Evolutionary conservation across 106 monocot species (phyloP).

Genomic region (Chionographis japonica): DNA sequence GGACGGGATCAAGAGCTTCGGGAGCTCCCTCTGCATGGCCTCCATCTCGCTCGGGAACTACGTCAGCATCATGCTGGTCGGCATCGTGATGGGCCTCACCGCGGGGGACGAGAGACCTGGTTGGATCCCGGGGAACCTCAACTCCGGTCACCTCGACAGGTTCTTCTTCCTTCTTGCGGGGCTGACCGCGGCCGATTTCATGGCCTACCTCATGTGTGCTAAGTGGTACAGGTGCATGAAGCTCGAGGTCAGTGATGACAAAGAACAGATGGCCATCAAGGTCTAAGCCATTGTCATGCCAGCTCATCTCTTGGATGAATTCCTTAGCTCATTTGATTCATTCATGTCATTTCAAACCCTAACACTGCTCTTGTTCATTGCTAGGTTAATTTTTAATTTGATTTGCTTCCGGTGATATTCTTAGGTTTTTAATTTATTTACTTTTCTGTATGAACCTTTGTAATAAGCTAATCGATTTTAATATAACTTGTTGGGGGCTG

Average conservation of each 20-base stretch:
- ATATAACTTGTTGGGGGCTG: no score
- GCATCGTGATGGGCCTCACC: constrained; percentile 31
- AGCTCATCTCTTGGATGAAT: no score
- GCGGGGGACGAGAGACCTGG: constrained; percentile 13
- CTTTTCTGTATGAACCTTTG: no score
- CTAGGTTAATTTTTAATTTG: no score
- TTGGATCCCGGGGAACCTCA: constrained; percentile 77
- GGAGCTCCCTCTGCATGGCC: constrained; percentile 66
- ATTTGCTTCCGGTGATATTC: no score
- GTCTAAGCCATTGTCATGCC: no score
- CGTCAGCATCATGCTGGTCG: constrained; percentile 66
- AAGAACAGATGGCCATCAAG: neutral
- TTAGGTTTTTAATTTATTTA: no score
- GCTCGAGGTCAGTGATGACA: constrained; percentile 11
- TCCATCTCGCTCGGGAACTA: constrained; percentile 73
- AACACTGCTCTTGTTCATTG: no score
- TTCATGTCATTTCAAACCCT: no score
- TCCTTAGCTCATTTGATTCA: no score
- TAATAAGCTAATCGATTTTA: no score
- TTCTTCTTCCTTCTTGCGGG: constrained; percentile 78
- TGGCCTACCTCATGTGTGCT: constrained; percentile 40
- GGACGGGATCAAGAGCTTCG: constrained; percentile 64
- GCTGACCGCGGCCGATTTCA: constrained; percentile 36
- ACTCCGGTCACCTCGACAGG: constrained; percentile 55
- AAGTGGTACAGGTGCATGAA: constrained; percentile 59